Evolutionary conservation across 371 early-diverging fungal species (phyloP), one percentile per base, ranked within the genome.

Genomic region (Haplosporangium sp.): DNA sequence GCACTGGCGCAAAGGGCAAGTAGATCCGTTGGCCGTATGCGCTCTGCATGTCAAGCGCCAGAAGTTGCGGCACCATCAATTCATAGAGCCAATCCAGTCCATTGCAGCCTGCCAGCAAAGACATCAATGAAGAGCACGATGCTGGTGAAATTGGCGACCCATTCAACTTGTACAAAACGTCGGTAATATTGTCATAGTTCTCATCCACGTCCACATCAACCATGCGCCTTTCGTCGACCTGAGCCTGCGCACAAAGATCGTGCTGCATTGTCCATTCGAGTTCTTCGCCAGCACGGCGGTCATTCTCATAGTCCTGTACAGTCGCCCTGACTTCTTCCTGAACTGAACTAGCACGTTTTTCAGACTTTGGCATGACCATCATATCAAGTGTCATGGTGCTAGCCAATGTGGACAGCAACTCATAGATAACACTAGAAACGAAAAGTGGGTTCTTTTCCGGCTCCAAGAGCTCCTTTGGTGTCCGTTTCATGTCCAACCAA

Each of bases 221-320:
- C 62, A 68, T 37, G 6, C 69, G 69, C 18, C 42, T 50, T 13
- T 13, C n/a, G n/a, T 20, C 53, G 13, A 55, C 23, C 58, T 50
- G 59, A 7, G 42, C 56, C 16, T 57, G 64, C 14, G 21, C 57
- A 42, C 69, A 57, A 16, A 74, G 42, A 11, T 60, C 65, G 51
- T 42, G 50, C 38, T 69, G 75, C 69, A 62, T 58, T 55, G 65
- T 61, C 69, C 75, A 69, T 23, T 50, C 59, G 6, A 57, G n/a
- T 3, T 69, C 66, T 36, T 62, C 75, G 16, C 42, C 54, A 48
- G 61, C n/a, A 5, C 54, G 75, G 16, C 40, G 65, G 53, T 69
- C 75, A 20, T 36, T 50, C 53, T 74, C 75, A 50, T 74, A 74
- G 20, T 74, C 74, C 64, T 74, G 68, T 4, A 60, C 56, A 11